Base-by-base conservation (phyloP, 495 filamentous ascomycete species). In the Ramalina peruviana region DNA sequence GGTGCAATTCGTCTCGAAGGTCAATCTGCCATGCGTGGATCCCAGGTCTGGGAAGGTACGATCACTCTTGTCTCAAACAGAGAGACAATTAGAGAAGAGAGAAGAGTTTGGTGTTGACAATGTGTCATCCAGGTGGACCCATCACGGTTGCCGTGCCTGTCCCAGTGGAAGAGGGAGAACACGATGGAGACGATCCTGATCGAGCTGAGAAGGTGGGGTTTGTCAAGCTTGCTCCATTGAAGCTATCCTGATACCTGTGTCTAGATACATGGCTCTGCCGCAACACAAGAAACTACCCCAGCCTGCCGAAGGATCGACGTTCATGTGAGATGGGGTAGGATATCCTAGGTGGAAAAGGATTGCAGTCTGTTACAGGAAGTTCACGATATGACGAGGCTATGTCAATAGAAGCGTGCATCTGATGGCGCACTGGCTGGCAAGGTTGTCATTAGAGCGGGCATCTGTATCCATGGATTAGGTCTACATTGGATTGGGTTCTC, bases 1-100 rank as follows among this genome's bases (percentile, higher is more conserved):
- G 15, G 83, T 98, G 55, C 79, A 88, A 60, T 97, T 98, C 60
- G 79, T 88, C 51, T 94, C 85, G 51, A 83, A 84, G 61, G 83
- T 98, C 67, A 98, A 98, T 67, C 79, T 97, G 7, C 92, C 92
- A 27, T 93, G 92, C 56, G 92, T 98, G 43, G 86, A 86, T 66
- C 71, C 69, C 51, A 72, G 66, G 52, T 81, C 82, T 46, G 92
- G 92, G 60, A 80, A n/a, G n/a, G n/a, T n/a, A n/a, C n/a, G n/a
- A n/a, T n/a, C n/a, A n/a, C n/a, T n/a, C n/a, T n/a, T n/a, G n/a
- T n/a, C n/a, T n/a, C n/a, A n/a, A n/a, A n/a, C n/a, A n/a, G n/a
- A n/a, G n/a, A n/a, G n/a, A n/a, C n/a, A n/a, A n/a, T n/a, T n/a
- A n/a, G 27, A 25, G 23, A 6, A 6, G 4, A 4, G 23, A 25